Conservation (phyloP, 2,329 filamentous ascomycete genomes). For the Fusarium verticillioides region DNA sequence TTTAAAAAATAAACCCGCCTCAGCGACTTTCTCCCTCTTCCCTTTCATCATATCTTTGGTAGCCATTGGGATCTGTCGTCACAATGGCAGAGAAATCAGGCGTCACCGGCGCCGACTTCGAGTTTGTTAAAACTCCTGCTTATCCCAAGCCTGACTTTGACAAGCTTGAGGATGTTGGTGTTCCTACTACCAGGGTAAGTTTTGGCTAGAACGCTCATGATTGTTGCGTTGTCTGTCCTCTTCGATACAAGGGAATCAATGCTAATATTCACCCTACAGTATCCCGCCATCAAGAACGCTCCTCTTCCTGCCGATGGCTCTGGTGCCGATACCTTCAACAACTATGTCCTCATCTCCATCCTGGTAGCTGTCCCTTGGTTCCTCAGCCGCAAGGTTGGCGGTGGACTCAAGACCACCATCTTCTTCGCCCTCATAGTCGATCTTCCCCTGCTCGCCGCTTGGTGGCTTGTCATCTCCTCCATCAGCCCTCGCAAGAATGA, state of each 20-base stretch:
- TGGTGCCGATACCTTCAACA: constrained; percentile 88
- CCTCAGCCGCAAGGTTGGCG: constrained; percentile 85
- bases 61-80: constrained; percentile 45
- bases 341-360: constrained; percentile 77
- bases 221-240: constrained; percentile 29
- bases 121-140: constrained; percentile 57
- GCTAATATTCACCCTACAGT: constrained; percentile 34
- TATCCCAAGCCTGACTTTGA: constrained; percentile 69
- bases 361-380: constrained; percentile 80
- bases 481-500: constrained; percentile 92
- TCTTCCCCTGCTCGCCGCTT: constrained; percentile 81
- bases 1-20: constrained; percentile 38
- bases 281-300: constrained; percentile 86
- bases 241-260: constrained; percentile 8
- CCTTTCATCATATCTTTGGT: constrained; percentile 29
- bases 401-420: constrained; percentile 88
- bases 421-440: constrained; percentile 83
- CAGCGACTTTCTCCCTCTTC: constrained; percentile 21
- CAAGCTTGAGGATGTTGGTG: constrained; percentile 69
- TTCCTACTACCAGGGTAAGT: constrained; percentile 54
- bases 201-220: neutral
- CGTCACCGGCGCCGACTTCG: constrained; percentile 52
- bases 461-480: constrained; percentile 84
- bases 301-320: constrained; percentile 91
- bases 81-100: constrained; percentile 50